Base-by-base conservation (phyloP, 768 basidiomycete genomes). In the Tricholoma sp. region DNA sequence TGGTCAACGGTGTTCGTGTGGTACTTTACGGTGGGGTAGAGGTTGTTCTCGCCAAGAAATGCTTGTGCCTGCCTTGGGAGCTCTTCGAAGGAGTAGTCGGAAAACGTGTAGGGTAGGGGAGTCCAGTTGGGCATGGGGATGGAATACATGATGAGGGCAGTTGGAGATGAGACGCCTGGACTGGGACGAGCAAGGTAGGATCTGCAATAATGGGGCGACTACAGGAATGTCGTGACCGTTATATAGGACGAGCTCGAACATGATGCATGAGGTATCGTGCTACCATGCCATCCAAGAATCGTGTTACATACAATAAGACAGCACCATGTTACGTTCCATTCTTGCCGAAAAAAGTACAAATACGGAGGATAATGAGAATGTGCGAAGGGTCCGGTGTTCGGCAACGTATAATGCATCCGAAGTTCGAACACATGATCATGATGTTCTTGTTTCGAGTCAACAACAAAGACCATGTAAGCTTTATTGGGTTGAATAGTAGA, bases 21-120 rank as follows among this genome's bases (percentile, higher is more conserved):
- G 50, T 59, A 55, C 37, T 35, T 29, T 12, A 37, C 43, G 27
- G 32, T 12, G 16, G 53, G 37, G n/a, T 18, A 50, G 6, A 59
- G 41, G 22, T 41, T 47, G 22, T 50, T 22, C 9, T 45, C 3
- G 37, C 1, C 22, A 14, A 59, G 50, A 11, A 59, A 27, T 2
- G 2, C 47, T 18, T 59, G 58, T 18, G 58, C 54, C 37, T 46
- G 41, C 7, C 14, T 32, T 1, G 58, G 58, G 16, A 59, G 58
- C 18, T 52, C 10, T 2, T 43, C 31, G 7, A 59, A 49, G 7
- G 43, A 11, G 41, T 37, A 39, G 49, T 43, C 45, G 29, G 19
- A 14, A 29, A 50, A 52, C 10, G 8, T 7, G 27, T 55, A 59
- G 10, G 54, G 47, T 18, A 29, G 4, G n/a, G 47, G 47, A 50